Evolutionary conservation across 2,329 filamentous ascomycete genomes (phyloP).

Genomic region (Penicillium sp.): DNA sequence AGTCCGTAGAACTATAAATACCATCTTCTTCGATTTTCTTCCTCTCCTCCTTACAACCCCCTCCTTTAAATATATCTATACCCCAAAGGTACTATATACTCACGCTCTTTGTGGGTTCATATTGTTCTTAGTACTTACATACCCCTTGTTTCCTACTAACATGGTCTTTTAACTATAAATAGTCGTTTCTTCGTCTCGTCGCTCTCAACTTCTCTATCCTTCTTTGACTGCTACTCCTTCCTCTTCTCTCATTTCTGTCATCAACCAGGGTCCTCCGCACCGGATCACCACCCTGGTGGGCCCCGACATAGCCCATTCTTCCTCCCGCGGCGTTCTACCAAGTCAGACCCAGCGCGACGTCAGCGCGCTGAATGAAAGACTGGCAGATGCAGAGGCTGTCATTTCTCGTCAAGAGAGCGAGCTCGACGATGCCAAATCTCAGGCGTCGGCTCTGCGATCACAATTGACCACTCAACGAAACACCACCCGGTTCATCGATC

Average conservation of each 20-base stretch:
- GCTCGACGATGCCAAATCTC: neutral
- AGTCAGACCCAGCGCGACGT: neutral
- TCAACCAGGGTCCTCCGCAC: slow-evolving; percentile 3
- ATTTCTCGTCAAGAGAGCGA: neutral
- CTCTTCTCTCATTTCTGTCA: neutral
- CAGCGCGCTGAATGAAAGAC: neutral
- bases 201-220: neutral
- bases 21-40: neutral
- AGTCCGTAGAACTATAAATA: neutral
- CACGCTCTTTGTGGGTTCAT: neutral
- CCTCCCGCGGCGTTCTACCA: too few relatives aligned
- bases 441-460: neutral
- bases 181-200: neutral
- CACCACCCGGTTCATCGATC: too few relatives aligned
- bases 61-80: too few relatives aligned
- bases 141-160: neutral
- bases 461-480: too few relatives aligned
- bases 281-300: neutral
- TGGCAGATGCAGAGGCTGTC: neutral
- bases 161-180: neutral
- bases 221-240: neutral
- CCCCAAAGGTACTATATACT: too few relatives aligned
- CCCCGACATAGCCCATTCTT: slow-evolving; percentile 1
- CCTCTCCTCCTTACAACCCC: neutral
- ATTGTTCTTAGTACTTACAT: neutral